Evolutionary conservation across 2,329 filamentous ascomycete species (phyloP).

Genomic region (Chaetomium olivaceum): DNA sequence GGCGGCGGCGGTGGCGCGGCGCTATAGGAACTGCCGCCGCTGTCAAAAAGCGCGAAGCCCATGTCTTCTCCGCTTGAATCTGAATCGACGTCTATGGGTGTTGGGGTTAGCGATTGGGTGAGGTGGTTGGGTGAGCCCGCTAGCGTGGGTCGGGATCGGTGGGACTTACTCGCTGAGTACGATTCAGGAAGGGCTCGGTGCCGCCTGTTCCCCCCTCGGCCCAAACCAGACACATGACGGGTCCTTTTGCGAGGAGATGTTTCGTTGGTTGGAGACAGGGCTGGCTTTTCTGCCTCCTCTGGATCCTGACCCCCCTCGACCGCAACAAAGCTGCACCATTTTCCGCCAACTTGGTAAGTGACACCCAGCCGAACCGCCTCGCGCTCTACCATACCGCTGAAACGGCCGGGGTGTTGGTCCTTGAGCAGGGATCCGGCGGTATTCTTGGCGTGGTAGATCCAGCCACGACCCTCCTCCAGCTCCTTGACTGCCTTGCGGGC

Average conservation of each 20-base stretch:
- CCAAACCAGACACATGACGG: too few species aligned
- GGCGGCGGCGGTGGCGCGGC: too few species aligned
- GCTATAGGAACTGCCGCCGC: neutral
- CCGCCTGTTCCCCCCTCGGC: too few species aligned
- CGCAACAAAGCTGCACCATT: conserved; percentile 74
- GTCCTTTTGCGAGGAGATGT: neutral
- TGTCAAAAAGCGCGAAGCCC: neutral
- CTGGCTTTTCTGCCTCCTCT: neutral
- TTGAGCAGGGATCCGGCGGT: conserved; percentile 45
- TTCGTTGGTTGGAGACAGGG: neutral
- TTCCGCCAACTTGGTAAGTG: conserved; percentile 65
- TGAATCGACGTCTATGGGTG: too few species aligned
- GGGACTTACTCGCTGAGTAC: too few species aligned
- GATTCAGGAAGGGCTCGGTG: too few species aligned
- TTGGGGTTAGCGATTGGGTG: too few species aligned
- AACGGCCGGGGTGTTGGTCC: conserved; percentile 50
- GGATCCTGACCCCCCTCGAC: conserved; percentile 46
- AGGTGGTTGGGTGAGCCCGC: too few species aligned
- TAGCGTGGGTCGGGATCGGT: too few species aligned
- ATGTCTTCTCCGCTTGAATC: too few species aligned
- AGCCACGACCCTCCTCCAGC: conserved; percentile 69
- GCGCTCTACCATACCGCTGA: conserved; percentile 61
- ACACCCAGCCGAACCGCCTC: conserved; percentile 68
- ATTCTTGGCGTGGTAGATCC: conserved; percentile 55
- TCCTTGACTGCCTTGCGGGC: conserved; percentile 68